A percentile compares a stretch with the other conserved stretches of the same genome.
phyloP scores from a whole-genome alignment of 2,329 filamentous ascomycete genomes.

The Penicillium thymicola region DNA sequence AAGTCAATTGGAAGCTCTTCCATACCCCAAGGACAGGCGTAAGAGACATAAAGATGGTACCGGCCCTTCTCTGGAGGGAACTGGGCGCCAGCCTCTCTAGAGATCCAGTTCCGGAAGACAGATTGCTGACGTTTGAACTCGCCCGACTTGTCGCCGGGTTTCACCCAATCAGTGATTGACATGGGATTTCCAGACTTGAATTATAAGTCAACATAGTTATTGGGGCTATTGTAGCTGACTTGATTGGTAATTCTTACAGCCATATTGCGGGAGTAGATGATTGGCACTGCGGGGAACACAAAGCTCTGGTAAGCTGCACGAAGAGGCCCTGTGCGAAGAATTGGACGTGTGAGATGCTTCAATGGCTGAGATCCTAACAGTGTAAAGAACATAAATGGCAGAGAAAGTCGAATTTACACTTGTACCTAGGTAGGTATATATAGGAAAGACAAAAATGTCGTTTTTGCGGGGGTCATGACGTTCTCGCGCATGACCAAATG shows the following conservation, averaged over 20 bases:
- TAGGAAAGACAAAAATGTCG: conserved; percentile 5
- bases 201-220: neutral
- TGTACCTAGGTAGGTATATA: conserved; percentile 4
- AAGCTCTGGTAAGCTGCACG: conserved; percentile 15
- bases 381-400: conserved; percentile 26
- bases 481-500: conserved; percentile 10
- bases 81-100: conserved; percentile 64
- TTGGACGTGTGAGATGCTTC: conserved; percentile 17
- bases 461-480: conserved; percentile 15
- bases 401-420: neutral
- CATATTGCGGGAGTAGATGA: conserved; percentile 29
- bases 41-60: conserved; percentile 93
- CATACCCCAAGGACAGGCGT: conserved; percentile 83
- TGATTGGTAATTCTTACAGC: conserved; percentile 26
- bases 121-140: conserved; percentile 90
- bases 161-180: conserved; percentile 81
- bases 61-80: conserved; percentile 83
- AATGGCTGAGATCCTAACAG: conserved; percentile 22
- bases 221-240: neutral
- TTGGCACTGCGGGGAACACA: conserved; percentile 19
- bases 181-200: conserved; percentile 28
- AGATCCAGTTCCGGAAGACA: conserved; percentile 77
- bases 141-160: conserved; percentile 71
- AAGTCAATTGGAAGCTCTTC: neutral
- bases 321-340: conserved; percentile 11